These are phyloP conservation scores for Pyrenochaeta sp. DNA, from an alignment of 2,329 filamentous ascomycete species.

Conservation along the genomic window DNA sequence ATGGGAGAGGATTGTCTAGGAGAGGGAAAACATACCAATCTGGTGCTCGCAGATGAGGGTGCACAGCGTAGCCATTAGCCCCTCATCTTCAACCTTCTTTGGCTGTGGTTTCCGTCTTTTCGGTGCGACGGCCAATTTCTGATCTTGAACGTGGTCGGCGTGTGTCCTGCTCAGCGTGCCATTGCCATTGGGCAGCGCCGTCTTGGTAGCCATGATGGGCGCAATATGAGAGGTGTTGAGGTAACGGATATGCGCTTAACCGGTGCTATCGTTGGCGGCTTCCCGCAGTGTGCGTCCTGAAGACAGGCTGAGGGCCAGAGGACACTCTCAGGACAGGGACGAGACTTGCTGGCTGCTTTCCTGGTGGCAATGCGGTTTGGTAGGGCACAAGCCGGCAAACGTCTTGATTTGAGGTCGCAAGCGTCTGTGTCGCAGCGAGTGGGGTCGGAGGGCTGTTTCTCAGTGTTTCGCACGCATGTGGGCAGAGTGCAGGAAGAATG, in stretches of 20 bases:
- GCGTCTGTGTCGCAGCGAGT: conserved; percentile 16
- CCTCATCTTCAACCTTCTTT: conserved; percentile 69
- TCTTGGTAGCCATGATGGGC: conserved; percentile 26
- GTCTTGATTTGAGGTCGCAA: neutral
- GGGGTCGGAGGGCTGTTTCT: conserved; percentile 17
- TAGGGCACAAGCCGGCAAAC: neutral
- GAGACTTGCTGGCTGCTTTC: neutral
- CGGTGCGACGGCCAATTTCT: conserved; percentile 16
- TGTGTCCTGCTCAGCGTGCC: conserved; percentile 13
- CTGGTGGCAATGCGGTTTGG: neutral
- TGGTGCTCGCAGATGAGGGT: conserved; percentile 81
- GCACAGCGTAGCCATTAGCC: conserved; percentile 67
- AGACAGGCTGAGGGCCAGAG: neutral
- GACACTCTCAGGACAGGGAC: neutral
- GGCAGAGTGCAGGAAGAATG: conserved; percentile 21
- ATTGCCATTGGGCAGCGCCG: conserved; percentile 21
- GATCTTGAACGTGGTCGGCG: conserved; percentile 14
- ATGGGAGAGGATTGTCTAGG: neutral
- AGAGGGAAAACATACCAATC: conserved; percentile 67
- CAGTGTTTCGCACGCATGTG: conserved; percentile 35
- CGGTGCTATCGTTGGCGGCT: conserved; percentile 9
- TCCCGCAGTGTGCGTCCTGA: neutral
- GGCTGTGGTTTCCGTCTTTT: conserved; percentile 26
- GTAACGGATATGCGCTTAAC: neutral
- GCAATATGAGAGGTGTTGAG: conserved; percentile 1